A percentile compares a stretch with the other conserved stretches of the same genome.
Conservation (phyloP, 176 grass and related monocot species). For the Cenchrus americanus region DNA sequence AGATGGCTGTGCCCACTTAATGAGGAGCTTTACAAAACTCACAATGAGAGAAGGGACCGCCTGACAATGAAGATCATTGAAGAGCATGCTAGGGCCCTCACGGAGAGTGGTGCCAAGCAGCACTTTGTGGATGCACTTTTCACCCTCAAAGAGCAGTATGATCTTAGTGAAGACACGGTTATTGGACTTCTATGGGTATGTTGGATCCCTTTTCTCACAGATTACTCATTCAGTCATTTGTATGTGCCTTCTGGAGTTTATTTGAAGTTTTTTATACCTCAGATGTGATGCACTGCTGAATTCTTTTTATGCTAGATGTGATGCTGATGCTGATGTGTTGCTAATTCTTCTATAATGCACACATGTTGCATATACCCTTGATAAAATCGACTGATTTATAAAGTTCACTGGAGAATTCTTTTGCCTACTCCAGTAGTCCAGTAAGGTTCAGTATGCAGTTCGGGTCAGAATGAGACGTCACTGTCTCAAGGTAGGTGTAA, state of each 20-base stretch:
- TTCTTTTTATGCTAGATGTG: neutral
- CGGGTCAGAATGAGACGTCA: conserved; percentile 32
- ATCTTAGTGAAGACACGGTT: conserved; percentile 77
- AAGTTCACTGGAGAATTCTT: neutral
- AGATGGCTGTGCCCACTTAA: conserved; percentile 82
- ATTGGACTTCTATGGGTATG: conserved; percentile 87
- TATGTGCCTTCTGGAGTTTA: conserved; percentile 1
- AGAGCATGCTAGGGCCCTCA: conserved; percentile 66
- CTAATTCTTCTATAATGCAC: conserved; percentile 6
- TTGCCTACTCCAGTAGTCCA: conserved; percentile 16
- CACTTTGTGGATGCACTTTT: conserved; percentile 84
- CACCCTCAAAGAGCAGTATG: conserved; percentile 72
- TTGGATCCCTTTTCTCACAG: conserved; percentile 7
- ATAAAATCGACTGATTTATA: conserved; percentile 16
- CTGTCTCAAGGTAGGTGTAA: conserved; percentile 47
- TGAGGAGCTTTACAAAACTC: conserved; percentile 69
- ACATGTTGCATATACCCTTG: neutral
- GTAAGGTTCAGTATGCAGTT: conserved; percentile 1
- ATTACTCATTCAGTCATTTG: neutral
- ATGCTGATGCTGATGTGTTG: neutral
- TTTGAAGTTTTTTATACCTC: neutral
- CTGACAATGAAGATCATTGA: conserved; percentile 86
- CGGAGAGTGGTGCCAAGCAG: conserved; percentile 67
- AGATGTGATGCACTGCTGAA: conserved; percentile 2
- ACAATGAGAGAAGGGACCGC: conserved; percentile 67